phyloP scores from a whole-genome alignment of 345 rosid species.

The Raphanus raphanistrum region DNA sequence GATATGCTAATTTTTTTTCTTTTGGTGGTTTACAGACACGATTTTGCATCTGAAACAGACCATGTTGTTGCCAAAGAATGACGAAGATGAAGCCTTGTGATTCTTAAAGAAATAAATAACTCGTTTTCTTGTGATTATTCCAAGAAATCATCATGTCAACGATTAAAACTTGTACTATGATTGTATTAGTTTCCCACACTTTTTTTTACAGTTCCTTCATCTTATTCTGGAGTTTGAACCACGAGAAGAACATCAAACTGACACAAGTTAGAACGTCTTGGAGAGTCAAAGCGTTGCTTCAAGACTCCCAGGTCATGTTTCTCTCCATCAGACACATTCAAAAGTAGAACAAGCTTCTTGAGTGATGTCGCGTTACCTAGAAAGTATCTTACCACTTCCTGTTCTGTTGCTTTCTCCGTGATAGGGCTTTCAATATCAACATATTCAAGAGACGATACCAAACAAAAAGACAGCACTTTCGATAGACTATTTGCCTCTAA shows the following conservation, averaged over 20 bases:
- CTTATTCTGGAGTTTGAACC: background rate
- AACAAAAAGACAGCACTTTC: background rate
- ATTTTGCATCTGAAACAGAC: constrained; percentile 17
- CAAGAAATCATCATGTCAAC: background rate
- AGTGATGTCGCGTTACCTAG: background rate
- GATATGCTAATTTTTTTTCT: background rate
- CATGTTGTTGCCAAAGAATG: constrained; percentile 9
- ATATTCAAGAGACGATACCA: background rate
- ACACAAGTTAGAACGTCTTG: background rate
- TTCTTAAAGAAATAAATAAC: background rate
- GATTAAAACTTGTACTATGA: background rate
- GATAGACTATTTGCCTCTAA: background rate
- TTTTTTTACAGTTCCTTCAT: background rate
- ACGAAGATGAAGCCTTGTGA: constrained; percentile 12
- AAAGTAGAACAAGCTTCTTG: background rate
- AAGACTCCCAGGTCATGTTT: background rate
- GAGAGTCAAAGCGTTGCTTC: background rate
- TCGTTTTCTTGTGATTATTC: background rate
- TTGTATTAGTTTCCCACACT: background rate
- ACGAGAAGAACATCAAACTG: background rate
- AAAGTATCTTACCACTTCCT: background rate
- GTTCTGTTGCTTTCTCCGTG: background rate
- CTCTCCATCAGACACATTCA: constrained; percentile 1
- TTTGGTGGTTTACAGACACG: constrained; percentile 26
- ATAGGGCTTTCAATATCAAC: background rate